Evolutionary conservation across 192 early-diverging fungal species (phyloP), one percentile per base, ranked within the genome.

Genomic region (Coemansia sp.): DNA sequence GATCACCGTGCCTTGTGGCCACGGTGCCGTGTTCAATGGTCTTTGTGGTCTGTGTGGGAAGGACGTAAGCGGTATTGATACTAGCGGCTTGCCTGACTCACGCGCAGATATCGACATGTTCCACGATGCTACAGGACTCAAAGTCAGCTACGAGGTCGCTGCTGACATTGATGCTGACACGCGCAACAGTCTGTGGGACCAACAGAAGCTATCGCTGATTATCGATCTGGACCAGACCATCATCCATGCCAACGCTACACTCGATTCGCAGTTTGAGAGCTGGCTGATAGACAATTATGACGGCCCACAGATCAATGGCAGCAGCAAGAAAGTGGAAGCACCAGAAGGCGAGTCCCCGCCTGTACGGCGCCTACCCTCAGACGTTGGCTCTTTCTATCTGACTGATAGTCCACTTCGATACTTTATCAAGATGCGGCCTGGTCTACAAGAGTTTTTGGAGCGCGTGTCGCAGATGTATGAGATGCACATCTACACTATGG

Each of bases 401-500:
- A 87, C 91, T 0, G 89, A 88, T 61, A 79, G 79, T 37, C 84
- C 86, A 9, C 77, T 82, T 0, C 71, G 88, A 5, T 93, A 93
- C 66, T 92, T 92, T 60, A 86, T 99, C 59, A 99, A 99, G 76
- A 60, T 96, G 45, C 82, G 96, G 33, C 96, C 96, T 1, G 88
- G 88, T 3, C 84, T 95, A 13, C 83, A 77, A 24, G 86, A 89
- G 31, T 98, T 99, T 69, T 73, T 99, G 26, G 73, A 84, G 50
- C 70, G 83, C 46, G 69, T 95, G 7, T 74, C 84, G 2, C 58
- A 86, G 59, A 31, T 89, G 7, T 99, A 92, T 68, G 97, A 99
- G 77, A 80, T 98, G 71, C 97, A 99, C 73, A 95, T 99, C 58
- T 99, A 99, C 74, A 99, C 97, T 2, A 96, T 98, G 95, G 97